Conservation (phyloP, 1,284 basidiomycete genomes). For the Takashimella tepidaria region DNA sequence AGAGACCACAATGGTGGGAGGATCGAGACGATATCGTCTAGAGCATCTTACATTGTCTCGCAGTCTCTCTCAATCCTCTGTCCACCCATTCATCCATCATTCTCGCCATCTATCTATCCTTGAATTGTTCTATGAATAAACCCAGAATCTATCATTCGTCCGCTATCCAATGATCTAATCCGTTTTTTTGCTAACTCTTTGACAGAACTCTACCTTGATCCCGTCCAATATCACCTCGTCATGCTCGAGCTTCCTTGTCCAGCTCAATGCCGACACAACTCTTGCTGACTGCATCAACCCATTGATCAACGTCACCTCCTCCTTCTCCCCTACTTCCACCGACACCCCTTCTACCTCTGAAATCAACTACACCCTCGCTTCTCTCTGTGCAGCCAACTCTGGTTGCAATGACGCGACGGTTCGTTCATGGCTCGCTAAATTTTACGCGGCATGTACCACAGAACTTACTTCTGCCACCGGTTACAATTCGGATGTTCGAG, state of each 20-base stretch:
- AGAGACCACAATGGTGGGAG: too few relatives aligned
- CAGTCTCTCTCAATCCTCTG: too few relatives aligned
- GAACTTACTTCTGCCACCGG: slow-evolving; percentile 59
- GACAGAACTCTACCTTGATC: slow-evolving; percentile 38
- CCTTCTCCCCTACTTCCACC: slow-evolving; percentile 55
- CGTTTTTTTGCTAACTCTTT: slow-evolving; percentile 2
- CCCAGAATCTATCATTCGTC: too few relatives aligned
- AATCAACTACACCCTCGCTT: slow-evolving; percentile 56
- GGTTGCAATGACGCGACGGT: slow-evolving; percentile 60
- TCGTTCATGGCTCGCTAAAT: slow-evolving; percentile 59
- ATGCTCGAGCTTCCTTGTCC: slow-evolving; percentile 60
- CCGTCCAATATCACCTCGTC: slow-evolving; percentile 56
- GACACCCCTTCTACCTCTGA: slow-evolving; percentile 54
- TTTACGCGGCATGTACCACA: slow-evolving; percentile 61
- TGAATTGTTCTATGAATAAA: too few relatives aligned
- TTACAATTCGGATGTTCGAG: slow-evolving; percentile 51
- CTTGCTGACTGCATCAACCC: slow-evolving; percentile 61
- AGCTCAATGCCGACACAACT: slow-evolving; percentile 58
- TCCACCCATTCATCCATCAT: too few relatives aligned
- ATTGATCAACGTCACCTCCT: slow-evolving; percentile 59
- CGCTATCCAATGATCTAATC: too few relatives aligned
- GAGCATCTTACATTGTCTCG: too few relatives aligned
- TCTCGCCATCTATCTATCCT: too few relatives aligned
- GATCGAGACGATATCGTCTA: too few relatives aligned
- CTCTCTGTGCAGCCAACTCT: slow-evolving; percentile 55